These are phyloP conservation scores for Kazachstania sp. DNA, from an alignment of 1,139 yeast species.

Conservation along the genomic window DNA sequence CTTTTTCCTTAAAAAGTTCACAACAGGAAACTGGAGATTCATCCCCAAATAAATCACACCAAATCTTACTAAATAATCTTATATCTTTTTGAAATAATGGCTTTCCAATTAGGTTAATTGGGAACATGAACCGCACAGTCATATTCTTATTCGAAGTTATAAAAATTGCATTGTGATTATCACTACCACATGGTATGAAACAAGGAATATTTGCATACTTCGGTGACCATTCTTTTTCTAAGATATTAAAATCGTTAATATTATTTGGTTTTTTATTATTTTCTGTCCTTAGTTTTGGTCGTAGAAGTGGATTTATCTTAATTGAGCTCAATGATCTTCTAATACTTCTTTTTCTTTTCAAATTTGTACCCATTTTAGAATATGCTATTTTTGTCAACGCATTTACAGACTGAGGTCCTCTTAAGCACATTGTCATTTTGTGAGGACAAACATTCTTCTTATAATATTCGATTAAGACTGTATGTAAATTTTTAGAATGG, in stretches of 20 bases:
- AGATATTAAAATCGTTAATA: constrained; percentile 8
- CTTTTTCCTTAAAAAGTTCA: constrained; percentile 29
- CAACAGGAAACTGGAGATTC: constrained; percentile 45
- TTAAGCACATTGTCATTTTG: constrained; percentile 48
- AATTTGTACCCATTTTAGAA: constrained; percentile 34
- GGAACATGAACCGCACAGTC: constrained; percentile 36
- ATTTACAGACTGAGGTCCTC: constrained; percentile 58
- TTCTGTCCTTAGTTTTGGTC: neutral
- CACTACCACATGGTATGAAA: constrained; percentile 14
- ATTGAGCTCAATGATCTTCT: neutral
- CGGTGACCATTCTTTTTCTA: constrained; percentile 16
- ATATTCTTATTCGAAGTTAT: constrained; percentile 28
- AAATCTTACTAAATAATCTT: constrained; percentile 33
- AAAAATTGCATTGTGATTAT: constrained; percentile 21
- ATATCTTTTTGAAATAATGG: constrained; percentile 15
- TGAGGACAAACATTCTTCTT: constrained; percentile 41
- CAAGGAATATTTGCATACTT: constrained; percentile 13
- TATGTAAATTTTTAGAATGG: constrained; percentile 44
- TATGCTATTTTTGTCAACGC: constrained; percentile 44
- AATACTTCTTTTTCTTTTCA: neutral
- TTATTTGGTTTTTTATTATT: neutral
- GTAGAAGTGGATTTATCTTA: neutral
- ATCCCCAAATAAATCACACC: constrained; percentile 57
- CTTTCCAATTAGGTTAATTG: constrained; percentile 21
- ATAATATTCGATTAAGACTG: constrained; percentile 45